phyloP scores from a whole-genome alignment of 2,329 filamentous ascomycete genomes.

The Balansia obtecta region DNA sequence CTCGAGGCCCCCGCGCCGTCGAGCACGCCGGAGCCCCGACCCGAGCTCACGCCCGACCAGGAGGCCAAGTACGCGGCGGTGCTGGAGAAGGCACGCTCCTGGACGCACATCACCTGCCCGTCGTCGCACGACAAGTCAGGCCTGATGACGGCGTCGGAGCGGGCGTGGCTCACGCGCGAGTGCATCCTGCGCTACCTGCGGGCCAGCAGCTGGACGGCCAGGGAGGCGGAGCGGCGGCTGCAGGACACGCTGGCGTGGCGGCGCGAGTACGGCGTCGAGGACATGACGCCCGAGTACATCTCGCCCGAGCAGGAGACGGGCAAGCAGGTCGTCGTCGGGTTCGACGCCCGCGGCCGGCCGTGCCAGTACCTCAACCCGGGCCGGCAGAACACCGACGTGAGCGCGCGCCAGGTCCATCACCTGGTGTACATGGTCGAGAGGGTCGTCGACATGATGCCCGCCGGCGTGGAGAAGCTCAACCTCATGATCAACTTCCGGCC shows the following conservation, averaged over 20 bases:
- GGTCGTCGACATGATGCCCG: constrained; percentile 73
- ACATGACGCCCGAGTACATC: constrained; percentile 74
- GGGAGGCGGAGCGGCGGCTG: constrained; percentile 67
- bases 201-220: constrained; percentile 78
- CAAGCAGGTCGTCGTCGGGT: constrained; percentile 84
- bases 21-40: constrained; percentile 42
- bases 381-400: constrained; percentile 82
- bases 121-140: constrained; percentile 38
- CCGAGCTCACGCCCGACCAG: constrained; percentile 62
- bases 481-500: constrained; percentile 88
- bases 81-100: constrained; percentile 55
- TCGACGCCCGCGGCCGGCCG: constrained; percentile 72
- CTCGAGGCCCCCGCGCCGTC: constrained; percentile 43
- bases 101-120: constrained; percentile 46
- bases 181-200: constrained; percentile 87
- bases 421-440: constrained; percentile 93
- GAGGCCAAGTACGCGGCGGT: constrained; percentile 69
- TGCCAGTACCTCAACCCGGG: constrained; percentile 86
- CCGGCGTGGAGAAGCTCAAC: constrained; percentile 75
- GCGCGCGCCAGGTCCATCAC: constrained; percentile 81
- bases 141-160: constrained; percentile 66
- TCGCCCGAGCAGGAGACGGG: constrained; percentile 91
- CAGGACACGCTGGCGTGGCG: constrained; percentile 77
- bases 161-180: constrained; percentile 82
- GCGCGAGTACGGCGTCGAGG: constrained; percentile 74